Evolutionary conservation across 306 rosid species (phyloP), one percentile per base, ranked within the genome.

Genomic region (Crotalaria pallida): DNA sequence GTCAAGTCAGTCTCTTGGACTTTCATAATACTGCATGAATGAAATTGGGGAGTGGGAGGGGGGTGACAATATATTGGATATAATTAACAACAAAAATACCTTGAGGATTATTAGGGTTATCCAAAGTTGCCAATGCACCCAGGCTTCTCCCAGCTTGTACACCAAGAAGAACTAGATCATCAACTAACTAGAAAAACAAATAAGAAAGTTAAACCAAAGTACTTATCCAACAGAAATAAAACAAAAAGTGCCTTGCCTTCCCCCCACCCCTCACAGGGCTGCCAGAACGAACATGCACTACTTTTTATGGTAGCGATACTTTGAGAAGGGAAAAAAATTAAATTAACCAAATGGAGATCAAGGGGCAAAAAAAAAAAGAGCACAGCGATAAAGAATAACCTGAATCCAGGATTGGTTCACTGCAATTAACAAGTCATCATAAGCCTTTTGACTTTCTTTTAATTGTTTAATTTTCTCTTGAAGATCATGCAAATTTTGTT

Each of bases 111-210:
- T 77, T 74, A 52, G 75, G 78, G 69, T 16, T 23, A 64, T 85
- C 80, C 77, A 88, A 69, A 47, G 49, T 50, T 71, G 75, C 74
- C 62, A 89, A 77, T 53, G 79, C 84, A 49, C 79, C 80, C 84
- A 72, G 84, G 75, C 82, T 84, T 73, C 88, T 86, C 67, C 97
- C 91, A 53, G 87, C 86, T 81, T 64, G 87, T 83, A 80, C 72
- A 31, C 96, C 96, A 19, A 91, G 97, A 84, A 90, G 88, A 67
- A 75, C 38, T 80, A 91, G 78, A 85, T 94, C 97, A 76, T 86
- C 92, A 72, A 84, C 87, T 83, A 94, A 78, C 97, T 94, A 83
- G 64, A 83, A 15, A 67, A 44, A 50, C 53, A 83, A 47, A 83
- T 6, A 65, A 61, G 21, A 69, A 71, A 72, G 85, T 53, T 62